These are phyloP conservation scores for Aspergillus transmontanensis DNA, from an alignment of 2,329 filamentous ascomycete species.

Conservation along the genomic window DNA sequence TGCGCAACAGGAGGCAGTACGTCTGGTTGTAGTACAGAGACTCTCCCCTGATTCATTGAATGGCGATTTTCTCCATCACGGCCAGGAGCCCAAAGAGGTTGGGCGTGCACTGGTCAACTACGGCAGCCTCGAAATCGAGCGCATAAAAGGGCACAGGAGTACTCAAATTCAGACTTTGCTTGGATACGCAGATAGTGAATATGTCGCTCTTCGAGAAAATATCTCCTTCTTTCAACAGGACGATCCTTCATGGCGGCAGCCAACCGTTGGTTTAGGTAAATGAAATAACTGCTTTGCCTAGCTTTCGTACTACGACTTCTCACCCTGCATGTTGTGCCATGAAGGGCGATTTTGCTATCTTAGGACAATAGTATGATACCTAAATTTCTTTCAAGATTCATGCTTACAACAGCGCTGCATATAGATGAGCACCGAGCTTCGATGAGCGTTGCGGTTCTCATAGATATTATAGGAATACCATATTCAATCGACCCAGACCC, in stretches of 20 bases:
- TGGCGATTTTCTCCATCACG: conserved; percentile 42
- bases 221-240: conserved; percentile 68
- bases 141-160: conserved; percentile 84
- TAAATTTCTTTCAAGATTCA: not conserved
- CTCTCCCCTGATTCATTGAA: conserved; percentile 44
- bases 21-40: conserved; percentile 76
- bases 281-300: not conserved
- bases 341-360: not conserved
- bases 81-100: conserved; percentile 65
- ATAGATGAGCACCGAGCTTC: not conserved
- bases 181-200: conserved; percentile 93
- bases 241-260: conserved; percentile 15
- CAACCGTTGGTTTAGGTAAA: not conserved
- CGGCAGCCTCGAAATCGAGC: conserved; percentile 76
- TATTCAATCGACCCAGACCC: not conserved
- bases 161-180: conserved; percentile 76
- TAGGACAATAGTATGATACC: not conserved
- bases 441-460: not conserved
- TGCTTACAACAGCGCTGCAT: not conserved
- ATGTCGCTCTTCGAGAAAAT: conserved; percentile 86
- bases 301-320: not conserved
- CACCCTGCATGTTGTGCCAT: not conserved
- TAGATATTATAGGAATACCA: not conserved
- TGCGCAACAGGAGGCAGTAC: conserved; percentile 88
- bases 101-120: conserved; percentile 93